A percentile compares a stretch with the other conserved stretches of the same genome.
Evolutionary conservation across 2,329 filamentous ascomycete genomes (phyloP).

Genomic region (Cordyceps cateniannulata): DNA sequence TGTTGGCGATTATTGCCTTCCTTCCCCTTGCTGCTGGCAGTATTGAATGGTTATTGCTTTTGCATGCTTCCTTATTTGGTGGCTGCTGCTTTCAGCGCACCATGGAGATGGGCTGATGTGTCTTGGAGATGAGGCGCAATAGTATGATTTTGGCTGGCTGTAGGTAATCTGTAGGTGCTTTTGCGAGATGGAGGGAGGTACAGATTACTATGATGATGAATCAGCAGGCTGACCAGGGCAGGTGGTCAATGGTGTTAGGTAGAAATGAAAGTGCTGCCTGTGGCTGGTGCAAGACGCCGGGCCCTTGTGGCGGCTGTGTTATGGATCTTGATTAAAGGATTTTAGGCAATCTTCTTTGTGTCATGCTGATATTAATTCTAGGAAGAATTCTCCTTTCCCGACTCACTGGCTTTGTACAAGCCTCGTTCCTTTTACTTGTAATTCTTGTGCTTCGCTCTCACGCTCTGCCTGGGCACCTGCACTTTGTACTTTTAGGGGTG

Average conservation of each 20-base stretch:
- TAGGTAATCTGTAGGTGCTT: neutral
- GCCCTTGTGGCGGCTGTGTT: neutral
- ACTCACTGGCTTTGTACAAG: neutral
- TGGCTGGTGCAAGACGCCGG: neutral
- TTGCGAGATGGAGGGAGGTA: neutral
- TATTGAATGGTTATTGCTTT: neutral
- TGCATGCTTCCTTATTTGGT: neutral
- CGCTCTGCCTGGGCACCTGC: neutral
- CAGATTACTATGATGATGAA: too few species aligned
- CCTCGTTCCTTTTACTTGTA: neutral
- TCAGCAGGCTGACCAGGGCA: too few species aligned
- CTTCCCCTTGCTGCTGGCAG: neutral
- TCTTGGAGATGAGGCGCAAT: conserved; percentile 7
- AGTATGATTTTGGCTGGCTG: neutral
- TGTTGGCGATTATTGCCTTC: neutral
- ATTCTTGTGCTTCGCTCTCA: neutral
- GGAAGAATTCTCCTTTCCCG: neutral
- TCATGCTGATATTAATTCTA: neutral
- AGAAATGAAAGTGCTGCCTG: neutral
- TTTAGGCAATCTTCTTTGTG: too few species aligned
- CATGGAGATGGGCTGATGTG: neutral
- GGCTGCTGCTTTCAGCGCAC: neutral
- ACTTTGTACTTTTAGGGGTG: conserved; percentile 12
- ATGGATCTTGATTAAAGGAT: neutral
- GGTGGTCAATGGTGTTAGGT: too few species aligned